Evolutionary conservation across 495 filamentous ascomycete species (phyloP).

Genomic region (Daldinia bambusicola): DNA sequence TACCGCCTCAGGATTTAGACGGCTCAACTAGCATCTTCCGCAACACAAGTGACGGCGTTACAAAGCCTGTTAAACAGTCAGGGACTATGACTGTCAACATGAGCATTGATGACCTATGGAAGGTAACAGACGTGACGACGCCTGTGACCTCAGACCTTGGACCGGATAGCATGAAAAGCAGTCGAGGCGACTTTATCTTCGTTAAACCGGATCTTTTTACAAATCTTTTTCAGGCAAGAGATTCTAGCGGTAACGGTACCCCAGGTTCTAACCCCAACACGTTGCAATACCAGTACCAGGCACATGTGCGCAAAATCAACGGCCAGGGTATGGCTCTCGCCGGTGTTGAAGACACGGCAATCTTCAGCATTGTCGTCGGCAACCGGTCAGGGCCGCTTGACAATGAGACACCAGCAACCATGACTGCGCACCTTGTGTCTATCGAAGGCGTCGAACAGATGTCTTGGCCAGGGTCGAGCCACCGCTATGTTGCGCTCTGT

Average conservation of each 20-base stretch:
- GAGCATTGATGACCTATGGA: slow-evolving; percentile 25
- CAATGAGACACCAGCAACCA: slow-evolving; percentile 28
- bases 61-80: slow-evolving; percentile 25
- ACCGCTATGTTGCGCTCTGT: slow-evolving; percentile 49
- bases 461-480: background rate
- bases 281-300: slow-evolving; percentile 48
- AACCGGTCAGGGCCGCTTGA: slow-evolving; percentile 49
- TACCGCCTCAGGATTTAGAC: slow-evolving; percentile 16
- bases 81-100: slow-evolving; percentile 32
- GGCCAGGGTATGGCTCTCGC: slow-evolving; percentile 50
- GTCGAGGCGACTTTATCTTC: slow-evolving; percentile 39
- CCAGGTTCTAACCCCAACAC: slow-evolving; percentile 29
- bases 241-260: background rate
- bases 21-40: background rate
- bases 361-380: slow-evolving; percentile 53
- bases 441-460: slow-evolving; percentile 50
- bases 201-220: slow-evolving; percentile 40
- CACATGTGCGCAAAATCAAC: slow-evolving; percentile 59
- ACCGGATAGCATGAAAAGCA: background rate
- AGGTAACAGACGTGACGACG: slow-evolving; percentile 14
- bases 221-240: slow-evolving; percentile 29
- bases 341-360: slow-evolving; percentile 45
- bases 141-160: background rate
- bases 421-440: slow-evolving; percentile 53
- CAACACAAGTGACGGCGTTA: slow-evolving; percentile 29